Evolutionary conservation across 345 rosid species (phyloP).

Genomic region (Kandelia obovata): DNA sequence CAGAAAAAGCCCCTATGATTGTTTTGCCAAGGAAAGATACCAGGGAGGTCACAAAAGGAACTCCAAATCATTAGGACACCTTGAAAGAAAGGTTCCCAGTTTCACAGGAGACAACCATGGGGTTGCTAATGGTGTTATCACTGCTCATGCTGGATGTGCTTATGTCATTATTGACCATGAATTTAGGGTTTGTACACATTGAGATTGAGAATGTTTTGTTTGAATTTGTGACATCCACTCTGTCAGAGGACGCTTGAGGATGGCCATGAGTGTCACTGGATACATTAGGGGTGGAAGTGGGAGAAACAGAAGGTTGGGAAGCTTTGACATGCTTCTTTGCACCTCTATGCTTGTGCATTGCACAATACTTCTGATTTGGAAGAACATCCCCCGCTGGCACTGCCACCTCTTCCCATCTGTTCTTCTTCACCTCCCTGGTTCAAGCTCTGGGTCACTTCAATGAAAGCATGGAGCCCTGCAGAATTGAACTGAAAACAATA

Average conservation of each 20-base stretch:
- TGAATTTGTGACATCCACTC: conserved; percentile 9
- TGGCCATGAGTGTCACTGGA: conserved; percentile 3
- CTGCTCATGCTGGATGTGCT: conserved; percentile 42
- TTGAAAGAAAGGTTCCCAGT: conserved; percentile 26
- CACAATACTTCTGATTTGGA: conserved; percentile 57
- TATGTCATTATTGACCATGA: conserved; percentile 23
- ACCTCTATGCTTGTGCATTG: too few species aligned
- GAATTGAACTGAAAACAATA: conserved; percentile 19
- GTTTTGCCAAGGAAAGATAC: background rate
- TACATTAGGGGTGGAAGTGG: too few species aligned
- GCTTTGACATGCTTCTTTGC: too few species aligned
- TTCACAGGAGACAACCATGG: conserved; percentile 27
- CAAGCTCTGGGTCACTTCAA: conserved; percentile 31
- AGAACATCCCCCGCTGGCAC: conserved; percentile 46
- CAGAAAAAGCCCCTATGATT: too few species aligned
- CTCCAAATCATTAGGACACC: conserved; percentile 13
- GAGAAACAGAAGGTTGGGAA: too few species aligned
- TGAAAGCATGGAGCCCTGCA: conserved; percentile 20
- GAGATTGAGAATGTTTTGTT: conserved; percentile 36
- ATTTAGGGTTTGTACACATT: conserved; percentile 23
- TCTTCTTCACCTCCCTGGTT: conserved; percentile 63
- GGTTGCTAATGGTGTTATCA: conserved; percentile 53
- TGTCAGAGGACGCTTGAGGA: background rate
- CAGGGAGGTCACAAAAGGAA: background rate
- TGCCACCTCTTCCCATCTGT: conserved; percentile 88